Conservation (phyloP, 139 green algal species). For the Trebouxia sp. region DNA sequence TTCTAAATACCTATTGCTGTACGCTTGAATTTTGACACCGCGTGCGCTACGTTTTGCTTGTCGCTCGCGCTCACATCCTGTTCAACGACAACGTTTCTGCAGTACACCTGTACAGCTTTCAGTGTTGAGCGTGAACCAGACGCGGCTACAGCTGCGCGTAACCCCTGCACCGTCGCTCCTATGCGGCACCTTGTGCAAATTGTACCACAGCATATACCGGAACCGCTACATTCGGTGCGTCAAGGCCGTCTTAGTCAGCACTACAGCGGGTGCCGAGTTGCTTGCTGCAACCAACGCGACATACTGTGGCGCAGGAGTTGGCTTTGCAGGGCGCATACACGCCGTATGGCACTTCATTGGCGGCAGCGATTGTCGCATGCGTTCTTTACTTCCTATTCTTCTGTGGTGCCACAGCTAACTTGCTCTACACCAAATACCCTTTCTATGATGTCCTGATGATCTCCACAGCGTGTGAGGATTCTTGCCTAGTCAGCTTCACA, state of each 20-base stretch:
- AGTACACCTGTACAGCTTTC: no score
- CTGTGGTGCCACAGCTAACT: background rate
- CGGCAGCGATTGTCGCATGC: background rate
- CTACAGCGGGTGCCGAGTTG: background rate
- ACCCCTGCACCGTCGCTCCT: no score
- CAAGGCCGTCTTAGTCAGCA: no score
- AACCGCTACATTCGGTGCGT: background rate
- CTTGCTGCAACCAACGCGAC: no score
- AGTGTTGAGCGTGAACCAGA: no score
- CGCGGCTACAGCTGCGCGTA: no score
- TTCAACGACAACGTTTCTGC: no score
- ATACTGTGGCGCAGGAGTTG: background rate
- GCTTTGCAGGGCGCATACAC: background rate
- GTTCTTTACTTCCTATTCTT: background rate
- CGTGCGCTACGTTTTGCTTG: no score
- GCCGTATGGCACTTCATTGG: background rate
- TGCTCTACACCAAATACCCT: background rate
- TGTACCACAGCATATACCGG: background rate
- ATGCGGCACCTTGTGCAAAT: background rate
- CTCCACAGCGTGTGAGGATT: slow-evolving; percentile 4
- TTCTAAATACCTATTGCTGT: no score
- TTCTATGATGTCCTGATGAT: slow-evolving; percentile 20
- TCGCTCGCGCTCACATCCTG: no score
- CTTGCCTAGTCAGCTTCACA: background rate
- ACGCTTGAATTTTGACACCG: no score